Evolutionary conservation across 2,329 filamentous ascomycete species (phyloP).

Genomic region (Biscogniauxia sp.): DNA sequence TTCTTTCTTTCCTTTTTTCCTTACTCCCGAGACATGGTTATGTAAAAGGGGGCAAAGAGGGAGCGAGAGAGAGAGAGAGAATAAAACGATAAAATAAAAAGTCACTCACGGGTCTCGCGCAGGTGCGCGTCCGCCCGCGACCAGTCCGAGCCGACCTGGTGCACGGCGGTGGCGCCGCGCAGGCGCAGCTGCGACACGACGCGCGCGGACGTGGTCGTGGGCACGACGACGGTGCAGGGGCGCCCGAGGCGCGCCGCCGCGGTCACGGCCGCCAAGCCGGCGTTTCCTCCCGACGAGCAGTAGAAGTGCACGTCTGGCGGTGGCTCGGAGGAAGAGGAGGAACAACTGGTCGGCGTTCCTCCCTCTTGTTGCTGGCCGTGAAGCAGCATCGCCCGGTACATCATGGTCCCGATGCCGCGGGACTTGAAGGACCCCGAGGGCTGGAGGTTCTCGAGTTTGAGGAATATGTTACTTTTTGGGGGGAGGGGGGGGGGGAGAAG

Average conservation of each 20-base stretch:
- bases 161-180: constrained; percentile 65
- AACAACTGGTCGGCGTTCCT: no score
- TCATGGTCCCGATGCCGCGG: constrained; percentile 70
- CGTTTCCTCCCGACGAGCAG: constrained; percentile 78
- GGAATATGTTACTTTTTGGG: constrained; percentile 70
- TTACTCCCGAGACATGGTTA: no score
- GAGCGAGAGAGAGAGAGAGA: no score
- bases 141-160: constrained; percentile 67
- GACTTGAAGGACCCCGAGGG: constrained; percentile 87
- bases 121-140: constrained; percentile 68
- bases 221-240: constrained; percentile 74
- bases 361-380: no score
- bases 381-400: constrained; percentile 42
- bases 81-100: no score
- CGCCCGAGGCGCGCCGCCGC: constrained; percentile 63
- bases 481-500: no score
- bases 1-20: no score
- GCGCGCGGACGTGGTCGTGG: constrained; percentile 59
- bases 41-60: no score
- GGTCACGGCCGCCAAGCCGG: constrained; percentile 76
- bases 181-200: constrained; percentile 71
- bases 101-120: no score
- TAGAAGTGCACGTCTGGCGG: constrained; percentile 73
- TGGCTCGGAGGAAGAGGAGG: constrained; percentile 24
- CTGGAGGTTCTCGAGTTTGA: constrained; percentile 84